Conservation (phyloP, 345 rosid genomes). For the Citropsis articulata region DNA sequence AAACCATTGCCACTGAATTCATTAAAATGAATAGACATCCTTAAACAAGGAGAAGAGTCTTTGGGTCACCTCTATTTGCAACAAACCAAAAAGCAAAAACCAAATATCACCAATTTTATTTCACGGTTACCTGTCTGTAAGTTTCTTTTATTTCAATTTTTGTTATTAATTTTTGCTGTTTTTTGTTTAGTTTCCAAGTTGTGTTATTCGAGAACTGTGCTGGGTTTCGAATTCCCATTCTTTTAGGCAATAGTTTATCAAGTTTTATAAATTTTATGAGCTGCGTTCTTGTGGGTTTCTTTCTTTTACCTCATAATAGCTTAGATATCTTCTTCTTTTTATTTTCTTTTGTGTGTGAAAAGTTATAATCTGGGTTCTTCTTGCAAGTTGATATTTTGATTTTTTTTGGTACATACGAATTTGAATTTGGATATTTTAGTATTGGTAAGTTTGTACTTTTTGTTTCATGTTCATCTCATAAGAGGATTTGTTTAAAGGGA, state of each 20-base stretch:
- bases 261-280: background rate
- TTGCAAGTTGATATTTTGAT: conserved; percentile 2
- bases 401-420: background rate
- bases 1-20: conserved; percentile 14
- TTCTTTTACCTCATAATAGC: background rate
- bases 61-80: conserved; percentile 14
- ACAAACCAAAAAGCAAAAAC: background rate
- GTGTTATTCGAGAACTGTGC: background rate
- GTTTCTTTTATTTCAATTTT: conserved; percentile 8
- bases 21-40: background rate
- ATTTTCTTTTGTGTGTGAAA: background rate
- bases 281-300: background rate
- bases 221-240: background rate
- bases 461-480: background rate
- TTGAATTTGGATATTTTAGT: background rate
- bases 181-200: conserved; percentile 7
- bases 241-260: background rate
- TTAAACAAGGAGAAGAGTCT: background rate
- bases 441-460: background rate
- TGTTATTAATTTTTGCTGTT: background rate
- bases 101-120: conserved; percentile 12
- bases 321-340: background rate
- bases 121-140: background rate
- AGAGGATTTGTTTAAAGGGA: background rate
- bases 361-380: background rate